phyloP scores from a whole-genome alignment of 2,329 filamentous ascomycete species.

The Orbilia blumenaviensis region DNA sequence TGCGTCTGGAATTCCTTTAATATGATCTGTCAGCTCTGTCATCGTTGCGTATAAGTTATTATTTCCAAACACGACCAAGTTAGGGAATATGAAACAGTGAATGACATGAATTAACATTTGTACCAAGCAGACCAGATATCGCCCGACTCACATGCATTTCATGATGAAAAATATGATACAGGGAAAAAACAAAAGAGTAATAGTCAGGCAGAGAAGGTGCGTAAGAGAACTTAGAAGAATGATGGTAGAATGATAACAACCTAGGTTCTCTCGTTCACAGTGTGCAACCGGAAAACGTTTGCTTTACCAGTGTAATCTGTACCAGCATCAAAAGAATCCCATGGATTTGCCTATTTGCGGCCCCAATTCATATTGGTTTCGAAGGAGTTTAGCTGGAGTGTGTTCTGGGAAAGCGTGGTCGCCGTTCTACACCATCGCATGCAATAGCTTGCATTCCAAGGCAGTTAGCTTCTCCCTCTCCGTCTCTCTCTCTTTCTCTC shows the following conservation, averaged over 20 bases:
- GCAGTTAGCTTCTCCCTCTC: neutral
- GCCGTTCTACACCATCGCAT: constrained; percentile 32
- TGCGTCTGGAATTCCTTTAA: constrained; percentile 40
- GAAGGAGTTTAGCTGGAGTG: constrained; percentile 35
- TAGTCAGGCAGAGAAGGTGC: neutral
- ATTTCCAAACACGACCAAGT: constrained; percentile 13
- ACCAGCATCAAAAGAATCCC: constrained; percentile 2
- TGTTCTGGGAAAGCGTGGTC: constrained; percentile 16
- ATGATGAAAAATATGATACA: constrained; percentile 20
- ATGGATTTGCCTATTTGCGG: constrained; percentile 16
- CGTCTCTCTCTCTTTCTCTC: neutral
- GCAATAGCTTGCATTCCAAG: constrained; percentile 48
- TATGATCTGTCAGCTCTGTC: constrained; percentile 20
- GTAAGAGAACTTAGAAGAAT: neutral
- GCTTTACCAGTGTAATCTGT: neutral
- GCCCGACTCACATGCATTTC: constrained; percentile 28
- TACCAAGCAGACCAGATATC: neutral
- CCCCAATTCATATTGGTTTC: constrained; percentile 14
- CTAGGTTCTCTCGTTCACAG: constrained; percentile 2
- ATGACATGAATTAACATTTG: constrained; percentile 26
- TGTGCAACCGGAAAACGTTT: constrained; percentile 4
- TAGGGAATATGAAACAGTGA: neutral
- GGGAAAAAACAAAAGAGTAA: neutral
- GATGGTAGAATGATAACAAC: constrained; percentile 24
- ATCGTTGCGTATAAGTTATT: neutral